Conservation (phyloP, 2,329 filamentous ascomycete genomes). For the Calonectria naviculata region DNA sequence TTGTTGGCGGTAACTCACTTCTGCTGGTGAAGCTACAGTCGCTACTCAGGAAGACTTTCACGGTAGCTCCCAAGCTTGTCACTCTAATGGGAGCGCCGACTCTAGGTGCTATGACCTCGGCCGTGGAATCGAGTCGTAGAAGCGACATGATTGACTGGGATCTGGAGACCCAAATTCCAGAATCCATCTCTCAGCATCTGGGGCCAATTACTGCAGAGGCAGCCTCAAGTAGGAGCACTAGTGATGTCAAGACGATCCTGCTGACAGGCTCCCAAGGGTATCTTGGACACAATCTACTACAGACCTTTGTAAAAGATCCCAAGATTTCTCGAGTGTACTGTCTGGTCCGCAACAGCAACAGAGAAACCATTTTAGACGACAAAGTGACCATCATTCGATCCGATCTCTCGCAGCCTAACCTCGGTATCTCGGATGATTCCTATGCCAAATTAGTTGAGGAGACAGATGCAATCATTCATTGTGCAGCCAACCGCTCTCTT, state of each 20-base stretch:
- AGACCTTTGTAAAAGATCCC: not conserved
- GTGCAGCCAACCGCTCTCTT: not conserved
- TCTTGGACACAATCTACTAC: not conserved
- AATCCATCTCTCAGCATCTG: no score
- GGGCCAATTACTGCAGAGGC: not conserved
- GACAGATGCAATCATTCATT: slow-evolving; percentile 1
- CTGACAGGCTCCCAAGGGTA: not conserved
- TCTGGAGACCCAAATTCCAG: not conserved
- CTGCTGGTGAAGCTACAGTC: not conserved
- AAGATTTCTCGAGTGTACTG: not conserved
- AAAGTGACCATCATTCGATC: not conserved
- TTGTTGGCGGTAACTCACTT: not conserved
- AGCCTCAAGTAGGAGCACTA: no score
- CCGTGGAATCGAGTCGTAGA: not conserved
- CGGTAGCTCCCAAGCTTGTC: not conserved
- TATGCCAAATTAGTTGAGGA: not conserved
- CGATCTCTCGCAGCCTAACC: not conserved
- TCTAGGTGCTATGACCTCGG: not conserved
- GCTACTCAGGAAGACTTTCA: not conserved
- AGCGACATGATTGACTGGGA: not conserved
- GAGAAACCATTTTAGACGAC: not conserved
- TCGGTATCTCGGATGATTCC: not conserved
- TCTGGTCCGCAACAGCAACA: not conserved
- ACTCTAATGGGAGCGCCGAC: not conserved
- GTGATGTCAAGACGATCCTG: not conserved